Base-by-base conservation (phyloP, 768 basidiomycete genomes). In the Trametes sanguinea region DNA sequence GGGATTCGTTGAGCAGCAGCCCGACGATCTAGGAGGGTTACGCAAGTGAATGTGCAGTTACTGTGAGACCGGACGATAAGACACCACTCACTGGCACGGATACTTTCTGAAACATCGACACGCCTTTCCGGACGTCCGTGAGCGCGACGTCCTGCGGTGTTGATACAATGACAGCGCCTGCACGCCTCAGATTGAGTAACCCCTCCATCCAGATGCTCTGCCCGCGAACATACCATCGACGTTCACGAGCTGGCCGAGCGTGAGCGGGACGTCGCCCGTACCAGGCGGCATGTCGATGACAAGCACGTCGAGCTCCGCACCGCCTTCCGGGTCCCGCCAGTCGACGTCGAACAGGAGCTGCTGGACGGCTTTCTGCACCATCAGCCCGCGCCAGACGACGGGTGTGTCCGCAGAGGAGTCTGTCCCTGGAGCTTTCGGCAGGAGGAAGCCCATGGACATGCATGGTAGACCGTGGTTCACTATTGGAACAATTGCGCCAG, bases 331-430 rank as follows among this genome's bases (percentile, higher is more conserved):
- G 22, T 72, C 73, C 39, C 82, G 73, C 95, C 96, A 98, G 72
- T 98, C 95, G 5, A 97, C 94, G 66, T 98, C 94, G 69, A 99
- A 98, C 1, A 98, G 81, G 0, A 98, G 80, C 71, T 98, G 95
- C 72, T 98, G 95, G 0, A 95, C 94, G 29, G 95, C 95, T 71
- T 98, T 98, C 76, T 96, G 95, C 1, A 98, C 96, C 96, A 98
- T 98, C 22, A 97, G 82, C 2, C 96, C 96, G 29, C 96, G 83
- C 96, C 96, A 99, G 33, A 96, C 92, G 35, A 98, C 82, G 0
- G 95, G 88, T 0, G 87, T 85, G 70, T 95, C 93, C 39, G 81
- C 80, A 56, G 81, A 81, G 2, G 83, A 77, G 45, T 77, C 77
- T 32, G 77, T 76, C 6, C 81, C 79, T 35, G 77, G 66, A 1